Evolutionary conservation across 306 rosid species (phyloP).

Genomic region (Myrica gale): DNA sequence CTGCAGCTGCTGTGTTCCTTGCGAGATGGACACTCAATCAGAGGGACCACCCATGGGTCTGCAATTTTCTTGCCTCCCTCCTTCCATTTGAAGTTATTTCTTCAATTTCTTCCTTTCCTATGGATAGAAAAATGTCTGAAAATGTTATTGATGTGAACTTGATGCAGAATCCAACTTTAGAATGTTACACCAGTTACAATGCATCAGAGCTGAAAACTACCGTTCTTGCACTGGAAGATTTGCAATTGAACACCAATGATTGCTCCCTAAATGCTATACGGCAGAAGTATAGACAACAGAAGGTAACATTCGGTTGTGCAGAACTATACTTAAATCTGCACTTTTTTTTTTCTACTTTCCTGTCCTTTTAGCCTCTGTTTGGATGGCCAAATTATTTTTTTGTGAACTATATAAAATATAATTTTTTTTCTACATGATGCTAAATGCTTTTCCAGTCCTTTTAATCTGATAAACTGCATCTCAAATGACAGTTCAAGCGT

Average conservation of each 20-base stretch:
- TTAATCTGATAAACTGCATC: not conserved
- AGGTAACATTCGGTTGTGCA: slow-evolving; percentile 48
- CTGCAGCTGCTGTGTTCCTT: slow-evolving; percentile 87
- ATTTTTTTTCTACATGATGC: slow-evolving; percentile 15
- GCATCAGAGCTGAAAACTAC: slow-evolving; percentile 57
- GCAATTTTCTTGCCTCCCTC: slow-evolving; percentile 24
- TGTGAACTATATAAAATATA: too few relatives aligned
- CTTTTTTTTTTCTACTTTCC: too few relatives aligned
- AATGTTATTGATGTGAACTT: slow-evolving; percentile 17
- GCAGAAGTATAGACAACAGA: slow-evolving; percentile 69
- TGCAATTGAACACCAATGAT: slow-evolving; percentile 62
- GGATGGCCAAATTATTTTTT: too few relatives aligned
- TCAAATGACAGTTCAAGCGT: slow-evolving; percentile 61
- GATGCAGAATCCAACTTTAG: slow-evolving; percentile 71
- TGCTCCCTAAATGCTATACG: slow-evolving; percentile 62
- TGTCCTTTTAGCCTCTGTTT: too few relatives aligned
- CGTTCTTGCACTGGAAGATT: slow-evolving; percentile 65
- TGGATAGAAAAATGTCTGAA: slow-evolving; percentile 2
- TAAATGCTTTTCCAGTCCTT: not conserved
- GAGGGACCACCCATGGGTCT: slow-evolving; percentile 79
- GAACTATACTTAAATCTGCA: not conserved
- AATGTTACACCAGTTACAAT: slow-evolving; percentile 73
- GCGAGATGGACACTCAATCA: slow-evolving; percentile 86
- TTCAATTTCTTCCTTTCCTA: not conserved
- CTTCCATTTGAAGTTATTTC: not conserved